These are phyloP conservation scores for Dactylellina parvicollis DNA, from an alignment of 2,329 filamentous ascomycete genomes.

Conservation along the genomic window DNA sequence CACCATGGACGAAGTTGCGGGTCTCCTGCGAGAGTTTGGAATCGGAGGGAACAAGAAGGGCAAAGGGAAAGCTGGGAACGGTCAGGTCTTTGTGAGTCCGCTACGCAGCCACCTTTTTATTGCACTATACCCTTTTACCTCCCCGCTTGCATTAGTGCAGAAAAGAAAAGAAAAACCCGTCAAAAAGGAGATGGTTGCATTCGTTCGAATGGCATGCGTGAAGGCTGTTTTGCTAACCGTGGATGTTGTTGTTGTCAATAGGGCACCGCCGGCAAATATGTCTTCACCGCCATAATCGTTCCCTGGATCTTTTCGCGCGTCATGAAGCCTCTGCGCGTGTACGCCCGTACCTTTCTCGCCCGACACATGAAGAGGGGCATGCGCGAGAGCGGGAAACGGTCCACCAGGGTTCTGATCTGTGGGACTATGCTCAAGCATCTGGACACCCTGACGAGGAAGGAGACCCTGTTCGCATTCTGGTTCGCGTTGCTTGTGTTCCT, in stretches of 20 bases:
- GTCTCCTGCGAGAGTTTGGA: constrained; percentile 45
- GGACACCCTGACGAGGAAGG: constrained; percentile 41
- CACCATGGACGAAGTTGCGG: constrained; percentile 45
- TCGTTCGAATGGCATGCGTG: background rate
- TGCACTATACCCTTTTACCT: constrained; percentile 6
- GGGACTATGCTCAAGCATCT: constrained; percentile 45
- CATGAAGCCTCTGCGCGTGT: constrained; percentile 38
- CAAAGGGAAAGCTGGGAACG: constrained; percentile 37
- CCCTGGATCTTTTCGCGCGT: constrained; percentile 51
- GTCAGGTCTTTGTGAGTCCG: constrained; percentile 30
- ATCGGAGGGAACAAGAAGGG: constrained; percentile 34
- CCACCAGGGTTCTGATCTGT: constrained; percentile 38
- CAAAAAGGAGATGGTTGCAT: background rate
- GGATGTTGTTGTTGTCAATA: background rate
- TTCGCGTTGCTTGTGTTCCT: constrained; percentile 48
- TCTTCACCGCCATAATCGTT: constrained; percentile 49
- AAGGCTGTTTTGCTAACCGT: constrained; percentile 13
- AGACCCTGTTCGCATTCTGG: constrained; percentile 49
- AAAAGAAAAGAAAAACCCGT: background rate
- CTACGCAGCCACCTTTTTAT: background rate
- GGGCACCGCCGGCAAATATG: constrained; percentile 49
- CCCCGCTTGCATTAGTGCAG: background rate
- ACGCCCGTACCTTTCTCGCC: constrained; percentile 41
- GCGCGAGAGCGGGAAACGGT: constrained; percentile 44
- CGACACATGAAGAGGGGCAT: constrained; percentile 51